phyloP scores from a whole-genome alignment of 2,329 filamentous ascomycete species.

The Penicillium sp. region DNA sequence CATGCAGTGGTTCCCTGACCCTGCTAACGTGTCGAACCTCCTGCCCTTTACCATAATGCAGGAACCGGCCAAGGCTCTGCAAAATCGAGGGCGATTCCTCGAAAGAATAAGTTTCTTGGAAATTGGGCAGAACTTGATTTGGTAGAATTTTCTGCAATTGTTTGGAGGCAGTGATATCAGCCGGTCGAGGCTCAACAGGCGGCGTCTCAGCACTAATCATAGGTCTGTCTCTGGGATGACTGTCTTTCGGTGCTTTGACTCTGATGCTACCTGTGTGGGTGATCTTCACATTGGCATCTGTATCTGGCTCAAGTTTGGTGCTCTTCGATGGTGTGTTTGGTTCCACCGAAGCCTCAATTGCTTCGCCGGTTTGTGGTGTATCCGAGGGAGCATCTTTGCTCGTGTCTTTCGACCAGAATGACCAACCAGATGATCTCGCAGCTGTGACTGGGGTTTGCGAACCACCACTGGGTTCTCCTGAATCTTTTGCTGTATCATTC shows the following conservation, averaged over 20 bases:
- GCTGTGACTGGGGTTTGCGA: slow-evolving; percentile 25
- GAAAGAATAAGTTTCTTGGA: slow-evolving; percentile 49
- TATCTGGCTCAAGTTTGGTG: slow-evolving; percentile 17
- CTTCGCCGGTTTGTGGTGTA: slow-evolving; percentile 29
- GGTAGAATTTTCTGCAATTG: slow-evolving; percentile 40
- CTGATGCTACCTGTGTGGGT: slow-evolving; percentile 33
- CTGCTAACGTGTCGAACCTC: slow-evolving; percentile 72
- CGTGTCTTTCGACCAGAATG: slow-evolving; percentile 44
- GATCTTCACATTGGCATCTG: slow-evolving; percentile 27
- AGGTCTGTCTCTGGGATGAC: slow-evolving; percentile 24
- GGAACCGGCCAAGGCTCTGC: slow-evolving; percentile 52
- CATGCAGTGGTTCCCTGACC: slow-evolving; percentile 66
- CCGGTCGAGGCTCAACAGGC: slow-evolving; percentile 26
- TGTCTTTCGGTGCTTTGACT: slow-evolving; percentile 29
- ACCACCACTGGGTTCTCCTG: slow-evolving; percentile 24
- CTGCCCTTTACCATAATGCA: slow-evolving; percentile 57
- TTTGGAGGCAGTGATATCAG: slow-evolving; percentile 36
- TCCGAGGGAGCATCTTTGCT: slow-evolving; percentile 28
- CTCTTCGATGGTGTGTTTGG: slow-evolving; percentile 22
- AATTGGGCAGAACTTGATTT: slow-evolving; percentile 52
- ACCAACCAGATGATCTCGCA: slow-evolving; percentile 41
- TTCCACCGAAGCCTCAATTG: slow-evolving; percentile 25
- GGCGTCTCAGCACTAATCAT: slow-evolving; percentile 21
- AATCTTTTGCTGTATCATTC: slow-evolving; percentile 20
- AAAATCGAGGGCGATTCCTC: slow-evolving; percentile 63